Evolutionary conservation across 2,329 filamentous ascomycete species (phyloP), one percentile per base, ranked within the genome.

Genomic region (Zopfia rhizophila): DNA sequence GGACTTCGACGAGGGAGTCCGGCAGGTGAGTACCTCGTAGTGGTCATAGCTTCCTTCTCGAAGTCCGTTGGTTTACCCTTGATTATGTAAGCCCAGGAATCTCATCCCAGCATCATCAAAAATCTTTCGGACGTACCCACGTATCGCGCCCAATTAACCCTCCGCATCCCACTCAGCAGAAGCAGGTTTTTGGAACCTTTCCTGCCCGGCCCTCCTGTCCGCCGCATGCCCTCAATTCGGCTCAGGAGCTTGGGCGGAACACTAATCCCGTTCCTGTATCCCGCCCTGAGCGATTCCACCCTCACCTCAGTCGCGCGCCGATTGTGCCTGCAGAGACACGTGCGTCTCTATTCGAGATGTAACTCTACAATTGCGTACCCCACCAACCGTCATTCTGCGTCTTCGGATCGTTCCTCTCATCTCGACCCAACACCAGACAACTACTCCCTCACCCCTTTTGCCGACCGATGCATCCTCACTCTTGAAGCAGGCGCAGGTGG

Each of bases 351-450:
- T 32, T 54, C 53, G 53, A 58, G 67, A 63, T 67, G 65, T 56
- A 65, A 49, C 35, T 67, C 60, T 22, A 66, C 58, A 25, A 52
- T 56, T 12, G 25, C 33, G 12, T 14, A 19, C 18, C 14, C 37
- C 22, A 38, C 46, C 13, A 47, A 42, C 22, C 44, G 36, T 28
- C 42, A 43, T 3, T 33, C 29, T 39, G 37, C 32, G 21, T 30
- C 47, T 5, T 28, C 44, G 11, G 35, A 60, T 33, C 51, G 55
- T n/a, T 24, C 49, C 5, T 64, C 63, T 28, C 62, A 64, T 42
- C 82, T 97, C 14, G 89, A 96, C 68, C 93, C 93, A 2, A 68
- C 83, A 0, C 91, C 92, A 0, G 87, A 91, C 63, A 91, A 96
- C 71, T 97, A 95, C 73, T 83, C 89, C 12, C 79, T 86, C 22